Conservation (phyloP, 2,329 filamentous ascomycete species). For the Nigrospora oryzae region DNA sequence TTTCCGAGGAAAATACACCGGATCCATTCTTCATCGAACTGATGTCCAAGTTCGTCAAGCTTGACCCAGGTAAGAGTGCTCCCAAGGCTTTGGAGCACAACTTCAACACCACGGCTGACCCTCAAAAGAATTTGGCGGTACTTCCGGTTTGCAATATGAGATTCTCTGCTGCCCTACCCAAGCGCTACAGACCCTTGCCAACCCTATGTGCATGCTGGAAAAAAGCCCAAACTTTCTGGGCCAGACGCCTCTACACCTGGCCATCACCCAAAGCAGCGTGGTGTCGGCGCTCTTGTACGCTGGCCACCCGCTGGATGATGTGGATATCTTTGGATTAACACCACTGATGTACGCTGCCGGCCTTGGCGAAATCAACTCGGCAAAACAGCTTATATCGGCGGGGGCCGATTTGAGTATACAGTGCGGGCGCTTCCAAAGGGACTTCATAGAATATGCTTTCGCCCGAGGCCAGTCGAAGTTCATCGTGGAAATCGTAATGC, state of each 20-base stretch:
- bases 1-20: not conserved
- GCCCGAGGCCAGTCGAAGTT: not conserved
- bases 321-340: not conserved
- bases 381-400: not conserved
- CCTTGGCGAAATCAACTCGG: not conserved
- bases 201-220: not conserved
- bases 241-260: constrained; percentile 1
- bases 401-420: not conserved
- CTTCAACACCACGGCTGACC: not conserved
- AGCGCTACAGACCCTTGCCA: not conserved
- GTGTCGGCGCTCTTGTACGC: not conserved
- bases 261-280: not conserved
- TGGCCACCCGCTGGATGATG: not conserved
- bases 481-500: not conserved
- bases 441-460: not conserved
- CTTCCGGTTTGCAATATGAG: not conserved
- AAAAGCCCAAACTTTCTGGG: not conserved
- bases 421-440: not conserved
- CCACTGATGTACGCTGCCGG: not conserved
- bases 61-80: not conserved
- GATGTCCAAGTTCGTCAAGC: not conserved
- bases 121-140: not conserved
- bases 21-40: not conserved
- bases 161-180: not conserved
- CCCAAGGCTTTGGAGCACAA: too few species aligned